Percentiles rank a stretch among this genome's conserved stretches.
phyloP scores from a whole-genome alignment of 75 land plant genomes.

The Cryptomeria japonica region DNA sequence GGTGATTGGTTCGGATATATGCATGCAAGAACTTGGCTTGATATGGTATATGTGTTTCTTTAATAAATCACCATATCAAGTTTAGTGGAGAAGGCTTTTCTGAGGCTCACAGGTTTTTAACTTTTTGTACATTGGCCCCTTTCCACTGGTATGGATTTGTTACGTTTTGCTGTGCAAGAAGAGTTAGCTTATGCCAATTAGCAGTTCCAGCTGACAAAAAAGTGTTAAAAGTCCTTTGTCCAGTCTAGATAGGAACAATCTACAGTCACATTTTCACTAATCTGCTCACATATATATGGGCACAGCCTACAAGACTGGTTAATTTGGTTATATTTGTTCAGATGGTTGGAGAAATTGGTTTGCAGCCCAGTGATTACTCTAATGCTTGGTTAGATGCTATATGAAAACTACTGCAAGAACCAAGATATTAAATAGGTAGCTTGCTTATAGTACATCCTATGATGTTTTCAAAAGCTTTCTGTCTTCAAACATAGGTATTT shows the following conservation, averaged over 20 bases:
- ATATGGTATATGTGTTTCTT: neutral
- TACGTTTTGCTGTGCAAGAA: neutral
- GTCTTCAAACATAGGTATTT: neutral
- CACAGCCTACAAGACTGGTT: neutral
- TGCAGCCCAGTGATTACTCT: neutral
- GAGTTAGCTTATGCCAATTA: neutral
- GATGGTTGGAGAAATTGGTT: neutral
- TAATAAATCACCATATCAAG: neutral
- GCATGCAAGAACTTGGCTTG: neutral
- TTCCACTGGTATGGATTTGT: neutral
- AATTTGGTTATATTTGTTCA: neutral
- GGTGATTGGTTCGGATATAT: neutral
- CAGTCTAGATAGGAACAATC: neutral
- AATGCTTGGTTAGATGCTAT: neutral
- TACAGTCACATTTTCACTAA: neutral
- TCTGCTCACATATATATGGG: neutral
- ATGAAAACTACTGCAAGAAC: neutral
- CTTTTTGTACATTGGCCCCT: neutral
- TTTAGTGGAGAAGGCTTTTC: neutral
- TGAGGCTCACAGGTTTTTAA: neutral
- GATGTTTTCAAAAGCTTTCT: neutral
- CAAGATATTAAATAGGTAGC: neutral
- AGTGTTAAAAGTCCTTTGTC: neutral
- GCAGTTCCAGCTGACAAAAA: neutral
- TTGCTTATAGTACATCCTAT: neutral